Evolutionary conservation across 2,329 filamentous ascomycete genomes (phyloP), one percentile per base, ranked within the genome.

Genomic region (Simplicillium sp.): DNA sequence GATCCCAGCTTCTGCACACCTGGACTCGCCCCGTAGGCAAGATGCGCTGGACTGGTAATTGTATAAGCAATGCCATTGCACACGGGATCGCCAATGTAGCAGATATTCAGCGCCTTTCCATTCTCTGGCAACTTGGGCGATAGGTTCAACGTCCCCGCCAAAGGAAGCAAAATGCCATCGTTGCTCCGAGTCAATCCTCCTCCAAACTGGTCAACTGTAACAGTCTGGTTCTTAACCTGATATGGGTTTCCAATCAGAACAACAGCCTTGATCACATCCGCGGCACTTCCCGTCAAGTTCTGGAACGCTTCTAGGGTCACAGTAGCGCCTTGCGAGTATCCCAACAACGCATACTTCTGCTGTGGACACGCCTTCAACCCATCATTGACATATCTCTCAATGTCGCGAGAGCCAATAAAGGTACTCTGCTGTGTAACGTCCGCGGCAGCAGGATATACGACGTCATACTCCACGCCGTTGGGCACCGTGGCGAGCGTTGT

Each of bases 321-420:
- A 16, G 36, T 38, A 29, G 36, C 36, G 11, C 36, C 36, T 16
- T 38, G 36, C 6, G 36, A 38, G 25, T 38, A 38, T 6, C 36
- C 36, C 36, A 38, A 7, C 13, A 38, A 25, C 4, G 36, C 36
- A 16, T 38, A 38, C 25, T 38, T 38, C 14, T 38, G 36, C 25
- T 38, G 14, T n/a, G 36, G 36, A n/a, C 36, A 38, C 14, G 20
- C 25, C 8, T 12, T 8, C 25, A 31, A 13, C 7, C 36, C 36
- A 17, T 38, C 28, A 16, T 31, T 38, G 28, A 38, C 25, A 17
- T 38, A 16, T 15, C 31, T 38, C 25, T 38, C 25, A 11, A 38
- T 38, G 14, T 38, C 36, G 8, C 29, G 13, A 11, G 36, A 11
- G n/a, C 36, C 36, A 9, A 38, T 38, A 8, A 38, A 38, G 3